phyloP scores from a whole-genome alignment of 805 yeast genomes.

The Metschnikowia bowlesiae region DNA sequence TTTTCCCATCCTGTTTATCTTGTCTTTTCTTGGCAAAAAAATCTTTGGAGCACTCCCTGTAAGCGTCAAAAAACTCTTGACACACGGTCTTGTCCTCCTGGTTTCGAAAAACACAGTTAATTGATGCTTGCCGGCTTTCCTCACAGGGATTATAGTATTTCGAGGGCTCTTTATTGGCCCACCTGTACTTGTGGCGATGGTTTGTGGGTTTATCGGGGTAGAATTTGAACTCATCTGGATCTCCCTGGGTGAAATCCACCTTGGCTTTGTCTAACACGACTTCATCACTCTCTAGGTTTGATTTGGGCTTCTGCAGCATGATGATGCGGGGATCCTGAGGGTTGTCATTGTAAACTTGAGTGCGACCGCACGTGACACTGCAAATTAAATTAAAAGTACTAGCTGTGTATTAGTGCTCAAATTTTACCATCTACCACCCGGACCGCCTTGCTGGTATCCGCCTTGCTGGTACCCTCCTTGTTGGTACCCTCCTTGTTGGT shows the following conservation, averaged over 20 bases:
- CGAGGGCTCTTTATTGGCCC: constrained; percentile 73
- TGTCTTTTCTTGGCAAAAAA: constrained; percentile 36
- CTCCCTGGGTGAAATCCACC: constrained; percentile 56
- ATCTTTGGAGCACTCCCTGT: constrained; percentile 66
- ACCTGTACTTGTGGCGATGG: constrained; percentile 60
- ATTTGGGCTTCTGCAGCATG: neutral
- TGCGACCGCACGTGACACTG: neutral
- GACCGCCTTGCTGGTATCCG: constrained; percentile 3
- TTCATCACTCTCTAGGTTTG: constrained; percentile 18
- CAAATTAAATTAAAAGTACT: neutral
- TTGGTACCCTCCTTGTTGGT: constrained; percentile 6
- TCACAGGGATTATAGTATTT: constrained; percentile 91
- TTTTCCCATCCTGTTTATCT: constrained; percentile 34
- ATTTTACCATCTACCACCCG: constrained; percentile 9
- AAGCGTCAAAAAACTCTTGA: constrained; percentile 83
- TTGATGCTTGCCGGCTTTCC: constrained; percentile 81
- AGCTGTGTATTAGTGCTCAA: neutral
- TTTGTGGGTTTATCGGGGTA: constrained; percentile 89
- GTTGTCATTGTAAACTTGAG: neutral
- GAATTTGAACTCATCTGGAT: constrained; percentile 51
- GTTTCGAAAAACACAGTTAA: constrained; percentile 77
- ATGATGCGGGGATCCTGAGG: neutral
- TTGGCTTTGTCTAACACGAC: constrained; percentile 33
- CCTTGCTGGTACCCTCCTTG: constrained; percentile 8
- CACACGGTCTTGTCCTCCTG: constrained; percentile 61